phyloP scores from a whole-genome alignment of 2,329 filamentous ascomycete species.

The Cyclaneusma minus region DNA sequence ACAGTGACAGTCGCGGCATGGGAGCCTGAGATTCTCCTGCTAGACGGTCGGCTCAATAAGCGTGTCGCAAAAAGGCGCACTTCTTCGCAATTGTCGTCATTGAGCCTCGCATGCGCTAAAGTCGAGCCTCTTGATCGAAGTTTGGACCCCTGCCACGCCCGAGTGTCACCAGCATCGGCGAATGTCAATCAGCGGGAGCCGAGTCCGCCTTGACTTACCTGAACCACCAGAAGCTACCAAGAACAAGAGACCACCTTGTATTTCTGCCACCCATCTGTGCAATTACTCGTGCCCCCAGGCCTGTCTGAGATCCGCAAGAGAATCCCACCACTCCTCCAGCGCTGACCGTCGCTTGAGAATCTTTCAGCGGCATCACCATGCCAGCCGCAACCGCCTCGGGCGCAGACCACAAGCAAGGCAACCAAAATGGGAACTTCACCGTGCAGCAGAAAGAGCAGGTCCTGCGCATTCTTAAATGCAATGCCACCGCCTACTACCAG shows the following conservation, averaged over 20 bases:
- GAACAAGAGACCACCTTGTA: not conserved
- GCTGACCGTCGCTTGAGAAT: conserved; percentile 1
- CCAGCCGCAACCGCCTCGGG: conserved; percentile 20
- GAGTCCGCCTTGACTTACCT: not conserved
- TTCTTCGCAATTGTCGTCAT: too few relatives aligned
- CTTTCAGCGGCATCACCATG: conserved; percentile 13
- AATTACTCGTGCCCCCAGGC: not conserved
- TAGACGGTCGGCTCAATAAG: too few relatives aligned
- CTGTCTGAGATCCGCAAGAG: not conserved
- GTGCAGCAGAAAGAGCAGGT: conserved; percentile 85
- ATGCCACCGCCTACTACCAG: conserved; percentile 84
- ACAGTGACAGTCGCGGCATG: too few relatives aligned
- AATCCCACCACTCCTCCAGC: not conserved
- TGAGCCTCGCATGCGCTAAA: conserved; percentile 1
- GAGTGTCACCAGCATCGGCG: too few relatives aligned
- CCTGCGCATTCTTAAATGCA: conserved; percentile 71
- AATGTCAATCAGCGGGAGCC: too few relatives aligned
- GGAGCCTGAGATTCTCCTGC: too few relatives aligned
- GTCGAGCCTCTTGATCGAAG: too few relatives aligned
- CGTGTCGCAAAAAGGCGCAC: too few relatives aligned
- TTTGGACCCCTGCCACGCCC: too few relatives aligned
- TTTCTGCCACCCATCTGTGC: not conserved
- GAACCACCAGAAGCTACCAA: not conserved
- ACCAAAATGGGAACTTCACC: conserved; percentile 57
- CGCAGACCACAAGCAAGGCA: conserved; percentile 37